Evolutionary conservation across 2,329 filamentous ascomycete species (phyloP).

Genomic region (Monosporascus sp.): DNA sequence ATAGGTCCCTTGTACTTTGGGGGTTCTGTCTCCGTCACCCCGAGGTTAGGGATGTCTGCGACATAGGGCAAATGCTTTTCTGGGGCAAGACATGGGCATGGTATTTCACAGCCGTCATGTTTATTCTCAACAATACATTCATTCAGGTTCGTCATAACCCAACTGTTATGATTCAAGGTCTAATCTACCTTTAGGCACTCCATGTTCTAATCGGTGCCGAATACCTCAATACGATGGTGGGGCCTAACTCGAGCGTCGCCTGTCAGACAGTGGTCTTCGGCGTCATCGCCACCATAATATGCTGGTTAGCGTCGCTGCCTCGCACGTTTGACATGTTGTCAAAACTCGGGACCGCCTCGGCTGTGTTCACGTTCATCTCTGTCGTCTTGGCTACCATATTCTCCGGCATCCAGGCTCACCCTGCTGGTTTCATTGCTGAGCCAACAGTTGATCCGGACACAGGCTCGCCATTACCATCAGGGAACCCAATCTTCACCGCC

Average conservation of each 20-base stretch:
- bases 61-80: slow-evolving; percentile 93
- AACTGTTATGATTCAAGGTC: slow-evolving; percentile 5
- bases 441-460: slow-evolving; percentile 29
- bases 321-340: slow-evolving; percentile 79
- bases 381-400: slow-evolving; percentile 82
- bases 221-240: slow-evolving; percentile 85
- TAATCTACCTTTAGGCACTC: slow-evolving; percentile 49
- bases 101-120: slow-evolving; percentile 74
- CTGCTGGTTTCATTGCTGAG: slow-evolving; percentile 57
- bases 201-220: slow-evolving; percentile 81
- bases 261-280: slow-evolving; percentile 78
- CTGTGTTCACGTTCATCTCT: slow-evolving; percentile 84
- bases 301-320: slow-evolving; percentile 74
- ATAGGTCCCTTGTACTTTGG: slow-evolving; percentile 32
- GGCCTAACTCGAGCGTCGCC: slow-evolving; percentile 50
- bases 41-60: slow-evolving; percentile 86
- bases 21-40: slow-evolving; percentile 88
- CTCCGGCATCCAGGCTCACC: slow-evolving; percentile 68
- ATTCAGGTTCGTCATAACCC: slow-evolving; percentile 56
- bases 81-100: slow-evolving; percentile 73
- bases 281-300: slow-evolving; percentile 67
- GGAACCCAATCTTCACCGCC: slow-evolving; percentile 63
- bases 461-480: slow-evolving; percentile 33
- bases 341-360: slow-evolving; percentile 72
- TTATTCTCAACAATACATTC: slow-evolving; percentile 89